Conservation (phyloP, 306 rosid species). For the Cucumis sativus region DNA sequence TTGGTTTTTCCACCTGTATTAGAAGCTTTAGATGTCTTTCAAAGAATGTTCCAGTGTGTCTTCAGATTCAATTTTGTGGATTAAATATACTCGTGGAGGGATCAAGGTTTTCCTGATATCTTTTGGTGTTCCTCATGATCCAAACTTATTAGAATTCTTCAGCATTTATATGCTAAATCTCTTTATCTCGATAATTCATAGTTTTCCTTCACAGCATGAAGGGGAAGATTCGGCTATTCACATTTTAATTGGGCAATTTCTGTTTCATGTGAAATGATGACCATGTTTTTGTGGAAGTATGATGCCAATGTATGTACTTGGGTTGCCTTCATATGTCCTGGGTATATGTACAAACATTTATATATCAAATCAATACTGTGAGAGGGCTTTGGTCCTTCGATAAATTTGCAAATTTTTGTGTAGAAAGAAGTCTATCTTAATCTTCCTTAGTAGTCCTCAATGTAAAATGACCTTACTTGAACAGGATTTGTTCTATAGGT, state of each 20-base stretch:
- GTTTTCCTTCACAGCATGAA: neutral
- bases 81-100: neutral
- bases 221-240: neutral
- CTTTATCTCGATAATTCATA: neutral
- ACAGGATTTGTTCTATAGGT: no score
- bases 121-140: neutral
- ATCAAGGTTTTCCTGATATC: neutral
- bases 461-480: neutral
- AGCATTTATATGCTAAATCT: neutral
- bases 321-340: neutral
- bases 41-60: neutral
- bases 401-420: neutral
- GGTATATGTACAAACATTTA: neutral
- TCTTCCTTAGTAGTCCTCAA: neutral
- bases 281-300: neutral
- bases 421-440: neutral
- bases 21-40: neutral
- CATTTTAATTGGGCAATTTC: neutral
- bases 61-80: neutral
- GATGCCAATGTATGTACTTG: neutral
- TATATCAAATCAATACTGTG: neutral
- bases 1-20: neutral
- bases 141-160: neutral
- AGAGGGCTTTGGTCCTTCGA: neutral
- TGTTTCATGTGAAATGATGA: neutral